Evolutionary conservation across 1,284 basidiomycete species (phyloP), one percentile per base, ranked within the genome.

Genomic region (Omphalotus olearius): DNA sequence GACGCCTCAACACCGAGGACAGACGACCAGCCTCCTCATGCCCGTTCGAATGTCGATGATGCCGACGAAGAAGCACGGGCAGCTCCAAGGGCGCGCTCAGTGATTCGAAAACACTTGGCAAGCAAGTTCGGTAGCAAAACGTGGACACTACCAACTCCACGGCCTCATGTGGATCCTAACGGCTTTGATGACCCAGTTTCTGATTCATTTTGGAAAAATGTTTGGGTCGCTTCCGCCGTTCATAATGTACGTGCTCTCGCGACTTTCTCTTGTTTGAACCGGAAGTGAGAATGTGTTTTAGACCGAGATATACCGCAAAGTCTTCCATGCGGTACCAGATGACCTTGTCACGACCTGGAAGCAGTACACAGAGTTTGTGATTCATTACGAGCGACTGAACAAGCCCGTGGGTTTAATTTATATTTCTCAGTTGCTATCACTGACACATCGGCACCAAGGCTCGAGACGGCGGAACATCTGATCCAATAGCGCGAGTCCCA

Each of bases 271-370:
- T 49, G 26, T 49, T 40, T 30, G 20, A 38, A 35, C 53, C 46
- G 28, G 26, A 49, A 6, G 35, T 60, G 18, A 60, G 36, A 47
- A 47, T 55, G 54, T 52, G 14, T 53, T 62, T 45, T 55, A 96
- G 89, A 98, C 94, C 54, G 91, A 95, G 66, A 92, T 96, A 56
- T 96, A 83, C 71, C 85, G 93, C 52, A 94, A 91, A 66, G 93
- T 97, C 1, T 98, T 98, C 73, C 86, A 93, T 62, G 87, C 89
- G 45, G 75, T 93, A 41, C 94, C 94, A 3, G 94, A 97, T 65
- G 93, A 98, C 65, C 72, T 86, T 13, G 82, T 97, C 49, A 88
- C 87, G 1, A 94, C 93, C 0, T 98, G 94, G 95, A 93, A 93
- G 61, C 89, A 92, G 63, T 96, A 96, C 72, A 94, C 87, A 65